Percentiles rank a stretch among this genome's conserved stretches.
These are phyloP conservation scores for Hansenula anomala DNA, from an alignment of 1,139 yeast species.

Conservation along the genomic window DNA sequence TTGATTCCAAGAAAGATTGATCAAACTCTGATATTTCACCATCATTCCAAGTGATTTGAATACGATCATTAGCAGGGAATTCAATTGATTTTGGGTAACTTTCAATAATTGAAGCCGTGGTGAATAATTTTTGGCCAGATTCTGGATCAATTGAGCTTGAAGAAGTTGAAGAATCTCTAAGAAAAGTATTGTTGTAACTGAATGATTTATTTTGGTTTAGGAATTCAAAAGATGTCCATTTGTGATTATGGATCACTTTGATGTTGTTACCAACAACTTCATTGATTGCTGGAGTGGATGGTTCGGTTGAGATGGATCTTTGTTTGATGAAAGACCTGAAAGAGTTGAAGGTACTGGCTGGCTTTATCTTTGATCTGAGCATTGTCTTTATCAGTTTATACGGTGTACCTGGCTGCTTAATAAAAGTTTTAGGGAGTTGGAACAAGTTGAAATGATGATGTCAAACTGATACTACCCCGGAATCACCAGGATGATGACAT, in stretches of 20 bases:
- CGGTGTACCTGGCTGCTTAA: too few species aligned
- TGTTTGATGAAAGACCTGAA: too few species aligned
- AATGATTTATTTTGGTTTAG: slow-evolving; percentile 22
- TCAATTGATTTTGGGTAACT: slow-evolving; percentile 27
- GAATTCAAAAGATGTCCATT: slow-evolving; percentile 15
- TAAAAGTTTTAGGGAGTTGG: too few species aligned
- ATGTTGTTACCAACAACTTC: slow-evolving; percentile 3
- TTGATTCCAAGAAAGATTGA: slow-evolving; percentile 40
- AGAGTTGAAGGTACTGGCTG: background rate
- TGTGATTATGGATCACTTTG: slow-evolving; percentile 7
- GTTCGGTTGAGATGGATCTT: background rate
- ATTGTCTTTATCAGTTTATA: background rate
- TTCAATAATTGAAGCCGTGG: slow-evolving; percentile 46
- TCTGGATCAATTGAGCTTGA: slow-evolving; percentile 46
- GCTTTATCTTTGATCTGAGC: background rate
- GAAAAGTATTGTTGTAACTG: slow-evolving; percentile 48
- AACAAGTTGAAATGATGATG: too few species aligned
- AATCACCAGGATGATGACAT: too few species aligned
- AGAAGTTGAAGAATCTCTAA: slow-evolving; percentile 60
- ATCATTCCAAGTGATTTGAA: slow-evolving; percentile 54
- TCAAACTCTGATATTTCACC: slow-evolving; percentile 46
- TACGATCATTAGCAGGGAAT: slow-evolving; percentile 26
- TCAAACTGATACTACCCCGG: too few species aligned
- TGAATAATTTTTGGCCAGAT: slow-evolving; percentile 61
- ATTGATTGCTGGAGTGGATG: background rate